These are phyloP conservation scores for Pythium brassicae DNA, from an alignment of 352 stramenopile species.

Conservation along the genomic window DNA sequence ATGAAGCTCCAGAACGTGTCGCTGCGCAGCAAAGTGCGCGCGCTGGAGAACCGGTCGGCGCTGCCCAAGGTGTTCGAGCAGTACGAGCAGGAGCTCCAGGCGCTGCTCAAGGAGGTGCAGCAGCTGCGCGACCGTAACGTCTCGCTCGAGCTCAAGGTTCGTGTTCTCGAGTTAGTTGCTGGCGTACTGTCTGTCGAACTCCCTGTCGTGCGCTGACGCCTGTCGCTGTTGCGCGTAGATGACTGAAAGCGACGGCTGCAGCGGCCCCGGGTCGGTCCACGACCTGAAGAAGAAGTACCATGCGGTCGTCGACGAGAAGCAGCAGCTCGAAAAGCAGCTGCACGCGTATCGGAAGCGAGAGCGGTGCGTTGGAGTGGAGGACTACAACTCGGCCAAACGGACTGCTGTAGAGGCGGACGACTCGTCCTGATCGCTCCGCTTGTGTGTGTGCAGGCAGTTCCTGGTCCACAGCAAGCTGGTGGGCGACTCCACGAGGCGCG, in stretches of 20 bases:
- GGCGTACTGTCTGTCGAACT: background rate
- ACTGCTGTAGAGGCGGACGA: no score
- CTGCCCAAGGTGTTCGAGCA: conserved; percentile 60
- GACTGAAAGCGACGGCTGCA: conserved; percentile 10
- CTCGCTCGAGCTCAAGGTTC: conserved; percentile 55
- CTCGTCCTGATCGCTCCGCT: background rate
- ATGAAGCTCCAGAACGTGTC: conserved; percentile 63
- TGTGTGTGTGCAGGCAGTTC: conserved; percentile 34
- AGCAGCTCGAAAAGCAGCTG: conserved; percentile 52
- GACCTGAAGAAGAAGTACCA: conserved; percentile 74
- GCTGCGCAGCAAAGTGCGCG: conserved; percentile 63
- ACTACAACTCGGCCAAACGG: no score
- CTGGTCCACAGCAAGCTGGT: conserved; percentile 60
- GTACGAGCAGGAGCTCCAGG: conserved; percentile 62
- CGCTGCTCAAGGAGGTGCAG: conserved; percentile 48
- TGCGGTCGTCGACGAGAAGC: conserved; percentile 49
- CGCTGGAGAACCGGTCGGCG: conserved; percentile 45
- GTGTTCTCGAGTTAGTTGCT: background rate
- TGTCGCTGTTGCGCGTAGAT: background rate
- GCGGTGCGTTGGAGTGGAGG: conserved; percentile 21
- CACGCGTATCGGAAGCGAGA: conserved; percentile 53
- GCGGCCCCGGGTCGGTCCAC: conserved; percentile 13
- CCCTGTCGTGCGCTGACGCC: background rate
- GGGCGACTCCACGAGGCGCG: conserved; percentile 55
- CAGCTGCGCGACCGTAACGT: conserved; percentile 60